These are phyloP conservation scores for Tuber microsphaerosporum DNA, from an alignment of 495 filamentous ascomycete species.

Conservation along the genomic window DNA sequence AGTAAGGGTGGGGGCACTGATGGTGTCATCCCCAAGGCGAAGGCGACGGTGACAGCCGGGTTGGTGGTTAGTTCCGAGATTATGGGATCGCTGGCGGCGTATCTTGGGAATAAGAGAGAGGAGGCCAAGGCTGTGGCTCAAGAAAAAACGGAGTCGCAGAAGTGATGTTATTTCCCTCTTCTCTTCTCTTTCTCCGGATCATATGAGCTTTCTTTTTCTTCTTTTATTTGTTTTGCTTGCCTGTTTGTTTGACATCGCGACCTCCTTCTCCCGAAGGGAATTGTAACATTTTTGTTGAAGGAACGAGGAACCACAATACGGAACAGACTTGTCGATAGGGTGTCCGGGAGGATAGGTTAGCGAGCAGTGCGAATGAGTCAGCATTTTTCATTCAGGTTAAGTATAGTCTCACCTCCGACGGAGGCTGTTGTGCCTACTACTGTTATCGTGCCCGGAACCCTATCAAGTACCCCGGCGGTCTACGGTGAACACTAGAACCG, in stretches of 20 bases:
- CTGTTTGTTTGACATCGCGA: slow-evolving; percentile 2
- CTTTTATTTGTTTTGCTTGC: slow-evolving; percentile 9
- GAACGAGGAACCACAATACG: no score
- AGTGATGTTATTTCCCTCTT: not conserved
- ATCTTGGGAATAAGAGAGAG: slow-evolving; percentile 35
- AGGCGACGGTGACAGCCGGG: slow-evolving; percentile 67
- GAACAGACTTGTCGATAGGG: no score
- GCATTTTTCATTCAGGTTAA: no score
- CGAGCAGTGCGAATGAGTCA: no score
- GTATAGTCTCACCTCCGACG: no score
- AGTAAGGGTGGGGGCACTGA: slow-evolving; percentile 51
- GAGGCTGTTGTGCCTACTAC: no score
- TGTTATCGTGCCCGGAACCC: no score
- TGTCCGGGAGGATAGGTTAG: no score
- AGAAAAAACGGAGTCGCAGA: slow-evolving; percentile 24
- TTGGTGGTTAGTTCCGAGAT: slow-evolving; percentile 52
- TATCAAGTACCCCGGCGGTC: no score
- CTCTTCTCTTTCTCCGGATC: not conserved
- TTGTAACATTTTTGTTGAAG: not conserved
- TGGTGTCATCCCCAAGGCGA: slow-evolving; percentile 59
- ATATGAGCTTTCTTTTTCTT: not conserved
- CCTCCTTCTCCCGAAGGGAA: slow-evolving; percentile 10
- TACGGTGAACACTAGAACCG: no score
- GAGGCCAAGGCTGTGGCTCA: slow-evolving; percentile 19
- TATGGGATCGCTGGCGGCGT: slow-evolving; percentile 31